Percentiles rank a stretch among this genome's conserved stretches.
phyloP scores from a whole-genome alignment of 2,329 filamentous ascomycete species.

The Neonectria magnoliae region DNA sequence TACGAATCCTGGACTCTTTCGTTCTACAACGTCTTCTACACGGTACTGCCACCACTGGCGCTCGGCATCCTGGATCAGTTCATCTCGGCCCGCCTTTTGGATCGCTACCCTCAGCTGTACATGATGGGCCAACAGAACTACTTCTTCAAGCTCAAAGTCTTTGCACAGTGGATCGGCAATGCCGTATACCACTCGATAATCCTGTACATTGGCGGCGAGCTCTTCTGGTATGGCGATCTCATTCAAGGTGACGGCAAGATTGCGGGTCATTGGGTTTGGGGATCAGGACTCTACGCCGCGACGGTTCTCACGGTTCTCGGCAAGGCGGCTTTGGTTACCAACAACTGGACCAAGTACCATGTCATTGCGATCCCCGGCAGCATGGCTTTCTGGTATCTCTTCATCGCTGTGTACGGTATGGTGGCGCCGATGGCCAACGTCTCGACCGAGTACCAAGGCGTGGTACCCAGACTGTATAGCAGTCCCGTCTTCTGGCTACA shows the following conservation, averaged over 20 bases:
- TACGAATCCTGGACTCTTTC: conserved; percentile 99
- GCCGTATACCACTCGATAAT: conserved; percentile 96
- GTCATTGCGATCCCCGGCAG: conserved; percentile 95
- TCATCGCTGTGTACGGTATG: conserved; percentile 87
- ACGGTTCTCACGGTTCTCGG: conserved; percentile 93
- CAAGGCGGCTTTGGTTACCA: conserved; percentile 94
- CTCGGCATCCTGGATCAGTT: conserved; percentile 98
- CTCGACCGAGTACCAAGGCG: conserved; percentile 84
- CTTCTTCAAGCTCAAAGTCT: conserved; percentile 94
- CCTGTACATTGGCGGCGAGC: conserved; percentile 85
- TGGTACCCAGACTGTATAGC: conserved; percentile 82
- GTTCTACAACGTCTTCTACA: conserved; percentile 99
- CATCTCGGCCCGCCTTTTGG: conserved; percentile 90
- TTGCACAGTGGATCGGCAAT: conserved; percentile 91
- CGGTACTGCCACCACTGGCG: conserved; percentile 89
- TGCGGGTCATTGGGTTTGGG: conserved; percentile 98
- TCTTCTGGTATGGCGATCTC: conserved; percentile 85
- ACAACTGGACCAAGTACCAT: conserved; percentile 99
- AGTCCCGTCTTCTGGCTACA: conserved; percentile 93
- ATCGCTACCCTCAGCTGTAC: conserved; percentile 96
- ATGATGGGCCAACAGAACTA: conserved; percentile 89
- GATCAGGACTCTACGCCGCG: conserved; percentile 91
- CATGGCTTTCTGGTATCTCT: conserved; percentile 89
- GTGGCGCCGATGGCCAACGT: conserved; percentile 85
- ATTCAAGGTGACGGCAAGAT: conserved; percentile 81